phyloP scores from a whole-genome alignment of 352 stramenopile species.

The Discostella stelligera region DNA sequence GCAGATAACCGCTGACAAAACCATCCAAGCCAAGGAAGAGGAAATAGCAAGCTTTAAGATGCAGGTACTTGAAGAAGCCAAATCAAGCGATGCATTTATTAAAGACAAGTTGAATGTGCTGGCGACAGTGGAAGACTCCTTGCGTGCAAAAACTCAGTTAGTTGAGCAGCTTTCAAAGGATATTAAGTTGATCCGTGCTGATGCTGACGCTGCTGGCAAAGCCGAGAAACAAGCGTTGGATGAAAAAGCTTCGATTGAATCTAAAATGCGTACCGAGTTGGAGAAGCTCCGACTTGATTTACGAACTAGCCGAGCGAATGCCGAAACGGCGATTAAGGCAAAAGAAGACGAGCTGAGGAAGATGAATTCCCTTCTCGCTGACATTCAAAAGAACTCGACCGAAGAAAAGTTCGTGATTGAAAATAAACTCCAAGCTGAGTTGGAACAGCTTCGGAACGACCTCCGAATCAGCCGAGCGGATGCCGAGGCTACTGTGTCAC shows the following conservation, averaged over 20 bases:
- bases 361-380: slow-evolving; percentile 18
- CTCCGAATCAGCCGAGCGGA: slow-evolving; percentile 15
- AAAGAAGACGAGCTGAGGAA: slow-evolving; percentile 25
- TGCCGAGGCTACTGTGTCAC: slow-evolving; percentile 17
- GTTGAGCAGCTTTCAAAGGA: slow-evolving; percentile 18
- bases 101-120: slow-evolving; percentile 18
- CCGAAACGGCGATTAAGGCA: slow-evolving; percentile 11
- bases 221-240: slow-evolving; percentile 19
- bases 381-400: slow-evolving; percentile 22
- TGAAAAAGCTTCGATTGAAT: slow-evolving; percentile 29
- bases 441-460: slow-evolving; percentile 13
- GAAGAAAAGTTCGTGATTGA: slow-evolving; percentile 26
- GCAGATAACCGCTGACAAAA: slow-evolving; percentile 17
- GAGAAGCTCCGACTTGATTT: slow-evolving; percentile 16
- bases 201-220: slow-evolving; percentile 7
- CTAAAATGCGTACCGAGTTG: slow-evolving; percentile 17
- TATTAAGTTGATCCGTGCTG: slow-evolving; percentile 10
- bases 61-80: slow-evolving; percentile 17
- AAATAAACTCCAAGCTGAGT: slow-evolving; percentile 17
- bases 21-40: slow-evolving; percentile 24
- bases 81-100: slow-evolving; percentile 19
- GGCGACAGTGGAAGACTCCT: slow-evolving; percentile 14
- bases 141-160: slow-evolving; percentile 16
- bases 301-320: slow-evolving; percentile 10
- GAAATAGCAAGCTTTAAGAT: slow-evolving; percentile 24